Evolutionary conservation across 371 early-diverging fungal species (phyloP), one percentile per base, ranked within the genome.

Genomic region (Rhizomucor miehei): DNA sequence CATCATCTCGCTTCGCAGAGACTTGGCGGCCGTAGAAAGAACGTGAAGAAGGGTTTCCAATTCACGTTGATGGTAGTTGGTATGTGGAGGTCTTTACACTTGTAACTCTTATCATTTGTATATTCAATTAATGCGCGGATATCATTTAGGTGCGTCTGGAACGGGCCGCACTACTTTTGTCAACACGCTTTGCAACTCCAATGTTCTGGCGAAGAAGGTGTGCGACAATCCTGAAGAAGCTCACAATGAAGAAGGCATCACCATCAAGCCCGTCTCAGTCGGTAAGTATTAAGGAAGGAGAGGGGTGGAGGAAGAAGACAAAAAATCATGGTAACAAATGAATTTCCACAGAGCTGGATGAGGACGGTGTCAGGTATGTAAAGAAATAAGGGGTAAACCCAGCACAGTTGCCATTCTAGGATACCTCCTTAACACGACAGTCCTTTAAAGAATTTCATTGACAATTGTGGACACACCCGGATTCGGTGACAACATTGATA

Each of bases 111-210:
- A 16, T 37, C 43, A 0, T 43, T 49, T n/a, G 29, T n/a, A 36
- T 4, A 35, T 14, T 16, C 49, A 34, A 14, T 5, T 17, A 46
- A 19, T 13, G 35, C 34, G 19, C 23, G 52, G 17, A 3, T 41
- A 13, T 9, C 35, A 51, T 39, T 47, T 63, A 91, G 92, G 92
- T 51, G 80, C 90, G 16, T 86, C 92, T 52, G 99, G 99, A 44
- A 84, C 96, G 48, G 99, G 99, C 10, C 92, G 99, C 58, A 88
- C 96, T 21, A 99, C 99, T 6, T 97, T 99, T 68, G 86, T 99
- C 55, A 99, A 99, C 83, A 97, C 99, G 3, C 84, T 99, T 44
- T 99, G 91, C 69, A 86, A 88, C 64, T 83, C 83, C 49, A 69
- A 75, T 23, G 89, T 92, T 16, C 72, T 89, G 20, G 67, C 79